Percentiles rank a stretch among this genome's conserved stretches.
Conservation (phyloP, 345 rosid species). For the Salix suchowensis region DNA sequence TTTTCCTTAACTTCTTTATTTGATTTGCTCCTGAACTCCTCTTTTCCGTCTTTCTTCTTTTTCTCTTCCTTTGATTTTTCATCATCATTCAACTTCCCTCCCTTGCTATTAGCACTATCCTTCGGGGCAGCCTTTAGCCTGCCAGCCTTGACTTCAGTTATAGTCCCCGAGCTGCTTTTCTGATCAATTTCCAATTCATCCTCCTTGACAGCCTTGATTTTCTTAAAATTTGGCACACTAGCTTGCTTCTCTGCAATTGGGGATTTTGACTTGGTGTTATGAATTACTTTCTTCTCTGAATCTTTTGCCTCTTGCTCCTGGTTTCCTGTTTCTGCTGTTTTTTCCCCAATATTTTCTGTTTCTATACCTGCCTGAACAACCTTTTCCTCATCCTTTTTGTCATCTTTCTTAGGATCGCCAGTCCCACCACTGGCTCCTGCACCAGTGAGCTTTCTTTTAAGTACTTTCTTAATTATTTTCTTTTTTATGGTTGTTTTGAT, state of each 20-base stretch:
- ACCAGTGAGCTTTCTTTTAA: conserved; percentile 60
- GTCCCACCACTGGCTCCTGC: conserved; percentile 28
- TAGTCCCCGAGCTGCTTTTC: conserved; percentile 12
- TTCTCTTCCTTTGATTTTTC: conserved; percentile 41
- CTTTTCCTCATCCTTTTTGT: conserved; percentile 31
- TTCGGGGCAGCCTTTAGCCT: conserved; percentile 37
- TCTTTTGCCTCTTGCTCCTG: conserved; percentile 15
- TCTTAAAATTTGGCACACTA: conserved; percentile 30
- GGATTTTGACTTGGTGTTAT: conserved; percentile 25
- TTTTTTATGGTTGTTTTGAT: conserved; percentile 58
- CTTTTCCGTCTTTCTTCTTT: conserved; percentile 46
- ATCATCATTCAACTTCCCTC: conserved; percentile 34
- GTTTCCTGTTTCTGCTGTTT: conserved; percentile 32
- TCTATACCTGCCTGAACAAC: conserved; percentile 24
- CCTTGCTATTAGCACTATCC: conserved; percentile 34
- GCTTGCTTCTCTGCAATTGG: conserved; percentile 40
- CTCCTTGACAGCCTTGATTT: conserved; percentile 35
- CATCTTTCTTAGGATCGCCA: conserved; percentile 23
- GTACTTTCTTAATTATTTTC: conserved; percentile 77
- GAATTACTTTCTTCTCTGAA: conserved; percentile 24
- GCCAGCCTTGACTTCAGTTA: conserved; percentile 32
- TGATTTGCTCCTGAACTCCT: conserved; percentile 37
- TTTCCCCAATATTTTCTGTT: conserved; percentile 26
- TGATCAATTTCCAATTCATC: conserved; percentile 37
- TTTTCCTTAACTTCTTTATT: conserved; percentile 59